Base-by-base conservation (phyloP, 2,329 filamentous ascomycete genomes). In the Annulohypoxylon truncatum region DNA sequence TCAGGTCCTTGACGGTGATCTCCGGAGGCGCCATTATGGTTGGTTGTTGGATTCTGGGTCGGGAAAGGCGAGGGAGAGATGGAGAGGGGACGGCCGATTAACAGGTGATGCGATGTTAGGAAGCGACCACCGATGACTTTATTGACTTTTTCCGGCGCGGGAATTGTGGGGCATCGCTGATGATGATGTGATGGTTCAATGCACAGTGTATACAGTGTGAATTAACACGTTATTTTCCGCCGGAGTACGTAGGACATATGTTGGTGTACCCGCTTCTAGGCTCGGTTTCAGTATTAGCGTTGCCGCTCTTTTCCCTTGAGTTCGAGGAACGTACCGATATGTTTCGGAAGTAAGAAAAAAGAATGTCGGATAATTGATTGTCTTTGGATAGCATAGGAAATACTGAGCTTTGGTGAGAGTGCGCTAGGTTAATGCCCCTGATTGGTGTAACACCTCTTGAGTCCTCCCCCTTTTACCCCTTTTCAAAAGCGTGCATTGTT, bases 1-100 rank as follows among this genome's bases (percentile, higher is more conserved):
- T 94, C 58, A 99, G 89, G 79, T 89, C 82, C 38, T 84, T 88
- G 73, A 96, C 91, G 72, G 87, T 80, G 77, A 99, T 92, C 51
- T 89, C 87, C 8, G 91, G 88, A 42, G 61, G 48, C 31, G 61
- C 53, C 66, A 72, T 72, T 44, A 28, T 48, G 35, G n/a, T n/a
- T n/a, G n/a, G n/a, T n/a, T n/a, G n/a, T n/a, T 12, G 26, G 20
- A 4, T 22, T 31, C 13, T 24, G 4, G 18, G 13, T 35, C 13
- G 2, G 1, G n/a, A 26, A 28, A 18, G 12, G 18, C n/a, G 26
- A 33, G 10, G 28, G 4, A 56, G n/a, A 3, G 24, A 15, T 28
- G 24, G 22, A 8, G 18, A 22, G 26, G 31, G 28, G 9, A 40
- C 18, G 35, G 12, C 22, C 28, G 9, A 35, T 42, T 2, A 33